Evolutionary conservation across 176 grass and related monocot species (phyloP), one percentile per base, ranked within the genome.

Genomic region (Paspalum notatum): DNA sequence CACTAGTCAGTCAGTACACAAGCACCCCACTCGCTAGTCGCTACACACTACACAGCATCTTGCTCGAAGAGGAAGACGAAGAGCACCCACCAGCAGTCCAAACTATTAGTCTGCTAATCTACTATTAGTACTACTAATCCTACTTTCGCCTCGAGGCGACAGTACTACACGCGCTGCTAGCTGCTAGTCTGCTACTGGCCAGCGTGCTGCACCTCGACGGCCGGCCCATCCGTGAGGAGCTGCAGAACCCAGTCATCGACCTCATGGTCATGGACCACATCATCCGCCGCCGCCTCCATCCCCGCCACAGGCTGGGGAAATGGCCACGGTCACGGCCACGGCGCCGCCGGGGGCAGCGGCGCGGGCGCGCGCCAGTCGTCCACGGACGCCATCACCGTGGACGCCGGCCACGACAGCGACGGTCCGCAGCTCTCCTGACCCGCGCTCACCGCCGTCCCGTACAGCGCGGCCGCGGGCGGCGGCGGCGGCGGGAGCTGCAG

Each of bases 371-470:
- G 57, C 9, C 62, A 25, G 66, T 87, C 85, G 66, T 87, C 85
- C 13, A 87, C 73, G 2, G 85, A 55, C 32, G 85, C 85, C 79
- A 87, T 87, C 15, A 87, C 79, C 24, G 85, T 82, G 18, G 73
- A 72, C 38, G 73, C 56, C 5, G 66, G 81, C 2, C 18, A 20
- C 7, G 85, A 87, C 39, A 77, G 18, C 24, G 80, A 82, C 25
- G 80, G 10, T 13, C 80, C 66, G 73, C 80, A 87, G 85, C 80
- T 87, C 79, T 87, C 85, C 56, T 3, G 12, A 39, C 8, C 12
- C 9, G 62, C 73, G 9, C 58, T 37, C 25, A 52, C 40, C 20
- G 25, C 10, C 22, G 54, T 32, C 32, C 32, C 18, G 64, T 51
- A 70, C 9, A 56, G 37, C 27, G 12, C 22, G 2, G 32, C 4